Evolutionary conservation across 1,284 basidiomycete species (phyloP).

Genomic region (Marasmius oreades): DNA sequence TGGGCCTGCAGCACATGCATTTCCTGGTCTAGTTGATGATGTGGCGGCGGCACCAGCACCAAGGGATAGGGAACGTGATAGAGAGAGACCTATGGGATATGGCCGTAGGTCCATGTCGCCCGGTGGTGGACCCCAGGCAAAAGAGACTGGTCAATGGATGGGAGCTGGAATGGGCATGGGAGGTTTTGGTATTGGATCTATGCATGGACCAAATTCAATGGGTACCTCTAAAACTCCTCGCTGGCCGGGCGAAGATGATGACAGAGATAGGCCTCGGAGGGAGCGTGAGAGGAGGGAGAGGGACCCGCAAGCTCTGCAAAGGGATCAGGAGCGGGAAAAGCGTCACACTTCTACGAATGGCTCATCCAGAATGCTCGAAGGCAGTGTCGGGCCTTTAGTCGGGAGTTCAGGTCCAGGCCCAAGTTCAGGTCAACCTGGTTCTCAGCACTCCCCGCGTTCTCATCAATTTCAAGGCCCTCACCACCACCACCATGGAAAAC

Average conservation of each 20-base stretch:
- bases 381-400: not conserved
- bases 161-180: slow-evolving; percentile 25
- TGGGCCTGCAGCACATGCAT: not conserved
- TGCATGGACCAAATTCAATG: slow-evolving; percentile 3
- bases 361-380: not conserved
- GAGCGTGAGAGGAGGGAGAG: slow-evolving; percentile 23
- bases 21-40: slow-evolving; percentile 1
- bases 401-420: not conserved
- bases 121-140: slow-evolving; percentile 2
- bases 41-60: not conserved
- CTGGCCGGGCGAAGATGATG: slow-evolving; percentile 16
- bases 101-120: slow-evolving; percentile 9
- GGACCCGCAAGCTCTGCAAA: slow-evolving; percentile 10
- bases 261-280: slow-evolving; percentile 10
- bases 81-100: not conserved
- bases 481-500: slow-evolving; percentile 17
- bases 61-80: not conserved
- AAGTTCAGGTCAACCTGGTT: slow-evolving; percentile 5
- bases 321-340: slow-evolving; percentile 10
- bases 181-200: slow-evolving; percentile 15
- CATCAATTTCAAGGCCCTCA: slow-evolving; percentile 13
- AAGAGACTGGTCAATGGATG: slow-evolving; percentile 24
- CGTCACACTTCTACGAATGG: slow-evolving; percentile 1
- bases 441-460: slow-evolving; percentile 4
- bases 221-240: slow-evolving; percentile 17